Evolutionary conservation across 495 filamentous ascomycete species (phyloP), one percentile per base, ranked within the genome.

Genomic region (Articulospora tetracladia): DNA sequence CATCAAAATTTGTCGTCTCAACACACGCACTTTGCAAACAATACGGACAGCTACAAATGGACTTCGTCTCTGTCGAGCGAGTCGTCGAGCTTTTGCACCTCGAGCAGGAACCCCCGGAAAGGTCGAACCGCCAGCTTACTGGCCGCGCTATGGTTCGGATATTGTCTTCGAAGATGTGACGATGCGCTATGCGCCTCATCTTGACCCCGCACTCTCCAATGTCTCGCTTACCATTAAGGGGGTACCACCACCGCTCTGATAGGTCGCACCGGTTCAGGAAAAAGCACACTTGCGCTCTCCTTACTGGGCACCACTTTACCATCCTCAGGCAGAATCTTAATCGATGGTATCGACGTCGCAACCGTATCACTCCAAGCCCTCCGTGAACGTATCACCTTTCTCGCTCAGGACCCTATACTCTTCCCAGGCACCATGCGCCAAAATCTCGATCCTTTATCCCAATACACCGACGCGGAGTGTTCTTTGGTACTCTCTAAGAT

Each of bases 31-130:
- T 95, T 0, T 95, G 91, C 72, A 81, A 78, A 39, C 79, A 82
- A 53, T 95, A 94, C 62, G 90, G 90, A 27, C 80, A 88, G 64
- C 79, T 95, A 25, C 89, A 93, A 73, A 93, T 95, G 89, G 86
- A 92, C 64, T 93, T 93, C 61, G 90, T 93, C 15, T 92, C 88
- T 0, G 90, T 95, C 1, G 91, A 95, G 71, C 81, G 91, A 25
- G 82, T 95, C 2, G 83, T 92, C 25, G 90, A 94, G 65, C 75
- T 93, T 0, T 77, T 92, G 1, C 78, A 87, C 57, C 78, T 93
- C 1, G 88, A 91, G 36, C 82, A 89, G 67, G 91, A 95, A 70
- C 75, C 84, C 72, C 72, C 2, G 90, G 90, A 8, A 77, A 80
- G 2, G 69, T 89, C 15, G 64, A 79, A 6, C 90, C 91, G 1